Evolutionary conservation across 2,329 filamentous ascomycete genomes (phyloP).

Genomic region (Dryadomyces sulphureus): DNA sequence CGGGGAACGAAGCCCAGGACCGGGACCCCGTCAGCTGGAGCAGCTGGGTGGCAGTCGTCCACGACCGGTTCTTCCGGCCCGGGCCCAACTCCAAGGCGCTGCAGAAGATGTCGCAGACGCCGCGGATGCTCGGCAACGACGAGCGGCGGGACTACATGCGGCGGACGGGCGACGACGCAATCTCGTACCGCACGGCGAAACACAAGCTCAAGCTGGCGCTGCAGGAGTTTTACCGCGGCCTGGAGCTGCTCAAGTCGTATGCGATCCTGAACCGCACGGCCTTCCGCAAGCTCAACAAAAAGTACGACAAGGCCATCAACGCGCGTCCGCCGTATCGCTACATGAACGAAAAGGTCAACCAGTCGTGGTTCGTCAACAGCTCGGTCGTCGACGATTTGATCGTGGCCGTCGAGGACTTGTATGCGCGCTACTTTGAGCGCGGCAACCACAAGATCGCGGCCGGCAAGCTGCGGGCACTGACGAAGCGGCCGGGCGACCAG

Average conservation of each 20-base stretch:
- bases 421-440: slow-evolving; percentile 84
- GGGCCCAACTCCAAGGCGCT: slow-evolving; percentile 47
- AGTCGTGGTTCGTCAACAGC: slow-evolving; percentile 82
- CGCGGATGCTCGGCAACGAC: slow-evolving; percentile 23
- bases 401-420: slow-evolving; percentile 72
- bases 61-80: slow-evolving; percentile 36
- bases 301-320: slow-evolving; percentile 85
- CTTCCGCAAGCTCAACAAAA: slow-evolving; percentile 96
- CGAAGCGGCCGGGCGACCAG: slow-evolving; percentile 39
- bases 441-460: slow-evolving; percentile 87
- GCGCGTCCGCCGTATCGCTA: slow-evolving; percentile 65
- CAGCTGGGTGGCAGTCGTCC: slow-evolving; percentile 37
- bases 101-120: slow-evolving; percentile 37
- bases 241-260: slow-evolving; percentile 87
- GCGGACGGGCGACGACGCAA: slow-evolving; percentile 38
- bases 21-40: slow-evolving; percentile 9
- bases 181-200: slow-evolving; percentile 79
- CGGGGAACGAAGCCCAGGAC: slow-evolving; percentile 13
- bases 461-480: slow-evolving; percentile 67
- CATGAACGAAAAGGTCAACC: slow-evolving; percentile 83
- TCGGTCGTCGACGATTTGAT: slow-evolving; percentile 72
- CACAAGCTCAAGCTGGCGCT: slow-evolving; percentile 80
- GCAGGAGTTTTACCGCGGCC: slow-evolving; percentile 81
- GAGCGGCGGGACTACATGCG: slow-evolving; percentile 32
- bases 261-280: slow-evolving; percentile 80